Conservation (phyloP, 2,329 filamentous ascomycete species). For the Ceratocystis papillata region DNA sequence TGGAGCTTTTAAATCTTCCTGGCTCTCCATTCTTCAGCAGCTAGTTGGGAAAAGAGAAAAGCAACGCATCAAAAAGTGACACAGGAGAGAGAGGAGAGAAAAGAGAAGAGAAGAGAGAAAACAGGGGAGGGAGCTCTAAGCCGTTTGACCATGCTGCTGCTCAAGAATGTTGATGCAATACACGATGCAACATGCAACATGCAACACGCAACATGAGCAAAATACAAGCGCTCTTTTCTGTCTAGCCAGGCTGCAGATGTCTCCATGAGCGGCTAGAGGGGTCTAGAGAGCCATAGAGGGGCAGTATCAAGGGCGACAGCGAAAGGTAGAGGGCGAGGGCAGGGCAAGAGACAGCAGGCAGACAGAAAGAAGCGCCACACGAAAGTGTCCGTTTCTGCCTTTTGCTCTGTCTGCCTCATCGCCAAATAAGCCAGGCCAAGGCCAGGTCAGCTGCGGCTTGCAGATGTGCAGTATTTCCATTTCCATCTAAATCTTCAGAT, state of each 20-base stretch:
- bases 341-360: not conserved
- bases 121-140: not conserved
- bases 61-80: not conserved
- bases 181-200: not conserved
- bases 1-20: too few relatives aligned
- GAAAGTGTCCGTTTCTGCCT: not conserved
- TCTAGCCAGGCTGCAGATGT: too few relatives aligned
- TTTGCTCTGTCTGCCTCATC: too few relatives aligned
- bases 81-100: not conserved
- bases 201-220: not conserved
- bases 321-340: not conserved
- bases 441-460: not conserved
- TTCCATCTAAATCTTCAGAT: too few relatives aligned
- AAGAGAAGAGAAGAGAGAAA: not conserved
- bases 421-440: not conserved
- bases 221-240: not conserved
- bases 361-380: not conserved
- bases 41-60: not conserved
- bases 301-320: too few relatives aligned
- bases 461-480: not conserved
- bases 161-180: not conserved
- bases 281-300: not conserved
- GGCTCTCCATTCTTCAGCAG: too few relatives aligned
- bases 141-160: too few relatives aligned
- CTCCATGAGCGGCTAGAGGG: not conserved